These are phyloP conservation scores for Boechera retrofracta DNA, from an alignment of 345 rosid species.

Conservation along the genomic window DNA sequence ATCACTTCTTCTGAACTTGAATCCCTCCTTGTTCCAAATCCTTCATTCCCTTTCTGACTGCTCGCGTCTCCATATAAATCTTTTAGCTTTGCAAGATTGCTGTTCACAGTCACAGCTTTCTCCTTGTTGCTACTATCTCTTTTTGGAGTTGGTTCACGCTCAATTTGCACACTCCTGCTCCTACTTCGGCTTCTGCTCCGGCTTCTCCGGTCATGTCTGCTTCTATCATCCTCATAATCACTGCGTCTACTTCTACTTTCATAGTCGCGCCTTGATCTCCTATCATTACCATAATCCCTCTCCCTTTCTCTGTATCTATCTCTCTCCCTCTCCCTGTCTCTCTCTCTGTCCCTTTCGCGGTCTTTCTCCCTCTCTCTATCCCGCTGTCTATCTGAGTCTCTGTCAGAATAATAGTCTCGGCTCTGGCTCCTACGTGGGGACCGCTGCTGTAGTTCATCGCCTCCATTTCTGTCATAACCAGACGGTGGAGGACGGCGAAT, in stretches of 20 bases:
- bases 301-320: constrained; percentile 54
- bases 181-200: constrained; percentile 71
- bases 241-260: constrained; percentile 56
- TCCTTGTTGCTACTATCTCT: constrained; percentile 60
- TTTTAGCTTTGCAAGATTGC: constrained; percentile 90
- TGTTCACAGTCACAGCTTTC: constrained; percentile 54
- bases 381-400: constrained; percentile 58
- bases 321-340: constrained; percentile 47
- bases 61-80: constrained; percentile 80
- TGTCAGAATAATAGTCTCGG: constrained; percentile 69
- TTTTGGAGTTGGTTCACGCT: constrained; percentile 57
- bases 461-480: constrained; percentile 56
- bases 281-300: constrained; percentile 49
- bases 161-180: constrained; percentile 70
- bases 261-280: constrained; percentile 50
- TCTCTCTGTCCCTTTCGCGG: constrained; percentile 49
- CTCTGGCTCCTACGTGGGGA: constrained; percentile 78
- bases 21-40: constrained; percentile 60
- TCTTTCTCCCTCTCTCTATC: constrained; percentile 54
- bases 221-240: constrained; percentile 53
- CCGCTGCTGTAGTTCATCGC: constrained; percentile 55
- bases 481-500: constrained; percentile 86
- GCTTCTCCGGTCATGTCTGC: constrained; percentile 56
- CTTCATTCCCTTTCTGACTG: constrained; percentile 58
- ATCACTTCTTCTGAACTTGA: constrained; percentile 82